Conservation (phyloP, 208 protist species). For the Crithidia acanthocephali region DNA sequence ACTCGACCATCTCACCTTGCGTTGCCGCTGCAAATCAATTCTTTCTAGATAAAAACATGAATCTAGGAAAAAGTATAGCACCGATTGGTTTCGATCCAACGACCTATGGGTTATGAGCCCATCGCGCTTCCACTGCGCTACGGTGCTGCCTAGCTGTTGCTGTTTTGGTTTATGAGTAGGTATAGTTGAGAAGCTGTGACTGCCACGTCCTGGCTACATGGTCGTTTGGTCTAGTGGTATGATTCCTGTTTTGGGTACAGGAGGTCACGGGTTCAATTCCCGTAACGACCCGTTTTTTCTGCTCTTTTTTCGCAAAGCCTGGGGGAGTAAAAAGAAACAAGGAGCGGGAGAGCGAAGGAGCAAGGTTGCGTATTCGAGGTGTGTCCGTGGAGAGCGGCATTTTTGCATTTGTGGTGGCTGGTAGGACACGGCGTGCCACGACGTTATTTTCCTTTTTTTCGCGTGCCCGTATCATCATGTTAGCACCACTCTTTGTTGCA, state of each 20-base stretch:
- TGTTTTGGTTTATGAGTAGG: too few relatives aligned
- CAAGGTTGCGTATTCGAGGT: too few relatives aligned
- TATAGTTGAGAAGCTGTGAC: neutral
- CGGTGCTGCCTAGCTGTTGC: constrained; percentile 88
- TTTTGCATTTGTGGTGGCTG: too few relatives aligned
- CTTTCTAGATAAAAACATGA: neutral
- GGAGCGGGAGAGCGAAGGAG: too few relatives aligned
- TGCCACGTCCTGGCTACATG: constrained; percentile 9
- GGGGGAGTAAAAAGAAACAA: too few relatives aligned
- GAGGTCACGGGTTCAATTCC: constrained; percentile 95
- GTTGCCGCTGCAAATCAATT: too few relatives aligned
- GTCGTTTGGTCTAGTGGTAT: constrained; percentile 95
- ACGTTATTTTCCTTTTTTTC: too few relatives aligned
- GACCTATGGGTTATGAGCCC: constrained; percentile 96
- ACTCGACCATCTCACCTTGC: constrained; percentile 60
- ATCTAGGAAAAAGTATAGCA: constrained; percentile 77
- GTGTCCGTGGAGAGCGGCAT: too few relatives aligned
- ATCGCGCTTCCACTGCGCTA: constrained; percentile 95
- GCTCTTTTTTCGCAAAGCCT: too few relatives aligned
- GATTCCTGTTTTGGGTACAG: constrained; percentile 95
- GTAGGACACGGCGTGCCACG: too few relatives aligned
- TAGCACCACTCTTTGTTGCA: too few relatives aligned
- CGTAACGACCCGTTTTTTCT: constrained; percentile 80
- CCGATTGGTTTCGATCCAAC: constrained; percentile 95
- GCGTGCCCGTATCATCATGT: too few relatives aligned